Base-by-base conservation (phyloP, 2,329 filamentous ascomycete species). In the Truncatella angustata region DNA sequence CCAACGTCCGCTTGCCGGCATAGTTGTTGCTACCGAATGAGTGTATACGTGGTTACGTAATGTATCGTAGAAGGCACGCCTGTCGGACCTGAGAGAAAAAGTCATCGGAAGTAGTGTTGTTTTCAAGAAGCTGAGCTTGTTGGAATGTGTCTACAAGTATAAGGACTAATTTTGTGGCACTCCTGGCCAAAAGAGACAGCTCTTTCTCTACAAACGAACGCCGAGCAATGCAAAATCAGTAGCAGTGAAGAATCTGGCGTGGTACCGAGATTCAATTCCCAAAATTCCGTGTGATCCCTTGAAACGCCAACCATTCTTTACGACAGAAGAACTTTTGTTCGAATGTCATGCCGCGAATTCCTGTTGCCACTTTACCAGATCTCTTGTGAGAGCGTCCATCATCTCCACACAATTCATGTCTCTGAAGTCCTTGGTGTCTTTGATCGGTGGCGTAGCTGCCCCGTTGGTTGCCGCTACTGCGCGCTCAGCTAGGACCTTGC, bases 311-410 rank as follows among this genome's bases (percentile, higher is more conserved):
- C 24, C 18, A 49, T 20, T 16, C 24, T 34, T n/a, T n/a, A n/a
- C 5, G 28, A 32, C 4, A 32, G 18, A 21, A 34, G 14, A 16
- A 46, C 30, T 21, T 18, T 28, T 36, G 18, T 40, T 14, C 26
- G 3, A 14, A 46, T 20, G 35, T 50, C 52, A 53, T 30, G 48
- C 23, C 21, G 73, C 67, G 60, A 81, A 91, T 63, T 89, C 82
- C 58, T 87, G 86, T 72, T 96, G 90, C 90, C 90, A 96, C 63
- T 88, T 87, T 59, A 93, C 82, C 62, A 96, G 79, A 66, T 91
- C 85, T 56, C 88, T 80, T 55, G 88, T 92, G 66, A 96, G 71
- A 60, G 85, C 80, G 67, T 95, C 91, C 90, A 95, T 95, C 90
- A 96, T 95, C 70, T 95, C 90, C 57, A 90, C 77, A 60, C 87